Evolutionary conservation across 345 rosid species (phyloP).

Genomic region (Tarenaya hassleriana): DNA sequence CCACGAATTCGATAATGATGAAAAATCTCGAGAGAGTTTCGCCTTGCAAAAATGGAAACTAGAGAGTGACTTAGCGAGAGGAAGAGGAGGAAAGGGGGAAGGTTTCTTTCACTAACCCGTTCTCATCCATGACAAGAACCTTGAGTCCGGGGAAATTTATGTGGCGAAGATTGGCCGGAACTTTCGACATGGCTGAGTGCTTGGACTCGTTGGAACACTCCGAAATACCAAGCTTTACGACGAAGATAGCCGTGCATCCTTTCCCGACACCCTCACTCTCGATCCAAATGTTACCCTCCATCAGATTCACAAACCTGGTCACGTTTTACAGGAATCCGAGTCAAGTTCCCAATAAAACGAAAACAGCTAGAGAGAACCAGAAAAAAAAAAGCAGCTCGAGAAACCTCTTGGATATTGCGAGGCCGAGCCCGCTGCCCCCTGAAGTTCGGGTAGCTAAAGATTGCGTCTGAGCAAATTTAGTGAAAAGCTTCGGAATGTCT

Average conservation of each 20-base stretch:
- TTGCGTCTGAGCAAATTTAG: conserved; percentile 85
- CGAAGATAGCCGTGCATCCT: conserved; percentile 81
- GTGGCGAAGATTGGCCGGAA: conserved; percentile 41
- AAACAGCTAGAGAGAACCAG: neutral
- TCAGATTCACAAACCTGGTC: conserved; percentile 93
- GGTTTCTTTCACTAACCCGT: conserved; percentile 55
- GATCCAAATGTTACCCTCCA: conserved; percentile 96
- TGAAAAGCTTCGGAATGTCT: conserved; percentile 80
- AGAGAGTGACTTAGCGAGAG: too few relatives aligned
- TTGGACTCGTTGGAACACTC: conserved; percentile 48
- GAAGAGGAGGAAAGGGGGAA: conserved; percentile 7
- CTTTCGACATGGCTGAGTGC: conserved; percentile 33
- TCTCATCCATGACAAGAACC: conserved; percentile 91
- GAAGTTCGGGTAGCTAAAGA: conserved; percentile 55
- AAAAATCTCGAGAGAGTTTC: too few relatives aligned
- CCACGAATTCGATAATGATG: too few relatives aligned
- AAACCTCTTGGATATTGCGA: conserved; percentile 97
- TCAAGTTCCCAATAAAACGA: too few relatives aligned
- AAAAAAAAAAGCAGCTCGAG: neutral
- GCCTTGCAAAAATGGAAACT: too few relatives aligned
- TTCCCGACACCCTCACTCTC: conserved; percentile 95
- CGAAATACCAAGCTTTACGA: conserved; percentile 68
- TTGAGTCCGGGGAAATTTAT: conserved; percentile 72
- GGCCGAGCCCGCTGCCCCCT: conserved; percentile 93
- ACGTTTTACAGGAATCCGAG: too few relatives aligned